Evolutionary conservation across 2,329 filamentous ascomycete genomes (phyloP).

Genomic region (Zarea fungicola): DNA sequence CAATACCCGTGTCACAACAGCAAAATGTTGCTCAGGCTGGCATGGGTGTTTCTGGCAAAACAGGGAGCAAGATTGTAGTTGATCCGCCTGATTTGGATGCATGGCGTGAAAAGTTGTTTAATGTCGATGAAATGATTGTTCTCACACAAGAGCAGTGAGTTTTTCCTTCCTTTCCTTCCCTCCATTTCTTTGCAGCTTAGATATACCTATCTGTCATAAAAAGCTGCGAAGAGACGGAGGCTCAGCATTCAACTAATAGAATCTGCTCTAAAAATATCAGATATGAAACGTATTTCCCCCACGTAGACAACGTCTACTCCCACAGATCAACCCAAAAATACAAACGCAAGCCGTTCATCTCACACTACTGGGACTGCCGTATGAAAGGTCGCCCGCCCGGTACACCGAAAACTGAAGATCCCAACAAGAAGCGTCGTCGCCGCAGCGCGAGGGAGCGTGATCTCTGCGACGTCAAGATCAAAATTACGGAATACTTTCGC

Average conservation of each 20-base stretch:
- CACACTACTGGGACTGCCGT: slow-evolving; percentile 80
- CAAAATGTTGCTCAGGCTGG: neutral
- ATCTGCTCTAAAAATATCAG: slow-evolving; percentile 33
- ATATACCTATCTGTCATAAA: slow-evolving; percentile 14
- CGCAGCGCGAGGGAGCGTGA: slow-evolving; percentile 68
- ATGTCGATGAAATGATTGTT: slow-evolving; percentile 67
- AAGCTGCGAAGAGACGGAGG: too few species aligned
- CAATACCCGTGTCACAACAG: slow-evolving; percentile 15
- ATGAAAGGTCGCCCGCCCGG: slow-evolving; percentile 75
- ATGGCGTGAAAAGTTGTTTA: slow-evolving; percentile 69
- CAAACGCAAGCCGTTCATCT: slow-evolving; percentile 76
- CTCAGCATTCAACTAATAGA: too few species aligned
- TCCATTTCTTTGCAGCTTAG: too few species aligned
- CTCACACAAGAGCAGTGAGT: slow-evolving; percentile 70
- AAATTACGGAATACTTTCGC: slow-evolving; percentile 72
- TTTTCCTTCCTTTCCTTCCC: too few species aligned
- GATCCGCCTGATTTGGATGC: slow-evolving; percentile 62
- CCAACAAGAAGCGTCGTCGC: slow-evolving; percentile 77
- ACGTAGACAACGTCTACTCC: slow-evolving; percentile 80
- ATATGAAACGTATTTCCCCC: slow-evolving; percentile 76
- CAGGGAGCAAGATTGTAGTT: slow-evolving; percentile 52
- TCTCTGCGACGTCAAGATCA: slow-evolving; percentile 83
- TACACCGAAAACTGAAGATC: slow-evolving; percentile 73
- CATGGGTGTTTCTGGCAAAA: slow-evolving; percentile 31
- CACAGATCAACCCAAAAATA: slow-evolving; percentile 77